Conservation (phyloP, 2,329 filamentous ascomycete species). For the Dactylellina sp. region DNA sequence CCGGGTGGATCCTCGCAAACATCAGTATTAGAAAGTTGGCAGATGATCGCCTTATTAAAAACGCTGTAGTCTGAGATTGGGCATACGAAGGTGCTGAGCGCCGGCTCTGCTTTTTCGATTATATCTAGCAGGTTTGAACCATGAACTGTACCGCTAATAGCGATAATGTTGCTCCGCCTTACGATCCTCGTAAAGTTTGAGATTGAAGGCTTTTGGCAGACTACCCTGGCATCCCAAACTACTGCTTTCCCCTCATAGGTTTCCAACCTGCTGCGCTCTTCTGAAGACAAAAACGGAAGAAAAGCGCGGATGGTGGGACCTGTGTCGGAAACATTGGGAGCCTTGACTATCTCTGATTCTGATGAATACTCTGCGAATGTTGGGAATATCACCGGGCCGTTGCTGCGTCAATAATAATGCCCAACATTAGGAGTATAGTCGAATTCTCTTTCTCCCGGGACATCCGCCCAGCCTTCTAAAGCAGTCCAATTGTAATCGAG, state of each 20-base stretch:
- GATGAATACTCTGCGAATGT: conserved; percentile 25
- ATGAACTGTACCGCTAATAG: neutral
- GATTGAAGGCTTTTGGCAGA: conserved; percentile 32
- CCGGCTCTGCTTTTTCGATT: neutral
- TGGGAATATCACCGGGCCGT: neutral
- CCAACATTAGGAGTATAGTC: neutral
- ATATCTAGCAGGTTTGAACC: neutral
- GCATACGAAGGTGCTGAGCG: too few species aligned
- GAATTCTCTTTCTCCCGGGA: too few species aligned
- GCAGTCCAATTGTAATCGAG: conserved; percentile 13
- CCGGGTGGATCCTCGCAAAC: neutral
- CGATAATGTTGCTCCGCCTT: neutral
- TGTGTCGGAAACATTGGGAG: conserved; percentile 16
- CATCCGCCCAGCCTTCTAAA: too few species aligned
- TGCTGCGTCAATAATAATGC: too few species aligned
- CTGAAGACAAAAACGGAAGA: conserved; percentile 11
- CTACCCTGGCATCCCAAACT: conserved; percentile 33
- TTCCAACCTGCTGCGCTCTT: conserved; percentile 19
- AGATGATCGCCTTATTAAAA: neutral
- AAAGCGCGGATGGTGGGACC: conserved; percentile 30
- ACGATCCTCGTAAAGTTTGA: neutral
- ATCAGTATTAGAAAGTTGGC: neutral
- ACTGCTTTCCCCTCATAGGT: conserved; percentile 22
- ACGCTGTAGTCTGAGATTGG: too few species aligned
- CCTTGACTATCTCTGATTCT: neutral